phyloP scores from a whole-genome alignment of 441 rosid genomes.

The Erodium moschatum region DNA sequence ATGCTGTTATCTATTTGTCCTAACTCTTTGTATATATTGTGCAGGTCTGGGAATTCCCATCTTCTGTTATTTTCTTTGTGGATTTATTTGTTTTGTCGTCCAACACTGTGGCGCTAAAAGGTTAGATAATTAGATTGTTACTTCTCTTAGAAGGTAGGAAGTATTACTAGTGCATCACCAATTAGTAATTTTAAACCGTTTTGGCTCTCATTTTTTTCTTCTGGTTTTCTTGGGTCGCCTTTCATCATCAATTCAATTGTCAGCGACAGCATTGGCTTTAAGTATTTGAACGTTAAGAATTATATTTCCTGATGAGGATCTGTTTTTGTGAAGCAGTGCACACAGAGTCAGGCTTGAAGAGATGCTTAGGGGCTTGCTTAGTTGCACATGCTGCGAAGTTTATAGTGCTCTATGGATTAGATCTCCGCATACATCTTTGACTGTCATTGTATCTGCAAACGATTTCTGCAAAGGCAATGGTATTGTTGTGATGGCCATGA shows the following conservation, averaged over 20 bases:
- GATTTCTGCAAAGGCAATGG: not conserved
- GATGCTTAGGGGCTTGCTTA: not conserved
- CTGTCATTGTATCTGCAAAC: not conserved
- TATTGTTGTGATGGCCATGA: too few species aligned
- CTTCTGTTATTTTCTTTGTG: conserved; percentile 1
- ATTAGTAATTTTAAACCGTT: not conserved
- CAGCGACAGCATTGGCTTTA: too few species aligned
- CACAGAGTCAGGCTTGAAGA: conserved; percentile 1
- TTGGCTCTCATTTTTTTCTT: too few species aligned
- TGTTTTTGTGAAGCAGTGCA: not conserved
- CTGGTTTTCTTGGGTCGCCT: too few species aligned
- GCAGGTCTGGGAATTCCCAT: conserved; percentile 6
- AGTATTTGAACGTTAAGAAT: not conserved
- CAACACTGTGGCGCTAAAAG: conserved; percentile 1
- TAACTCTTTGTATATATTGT: not conserved
- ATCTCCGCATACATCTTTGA: not conserved
- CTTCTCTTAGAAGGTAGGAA: not conserved
- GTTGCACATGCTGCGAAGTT: not conserved
- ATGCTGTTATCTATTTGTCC: not conserved
- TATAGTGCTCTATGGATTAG: not conserved
- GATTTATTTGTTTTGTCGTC: not conserved
- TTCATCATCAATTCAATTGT: too few species aligned
- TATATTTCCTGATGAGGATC: not conserved
- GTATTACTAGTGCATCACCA: not conserved
- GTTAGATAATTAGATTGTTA: not conserved